A percentile compares a stretch with the other conserved stretches of the same genome.
Conservation (phyloP, 1,284 basidiomycete species). For the Ceratorhiza oryzae-sativae region DNA sequence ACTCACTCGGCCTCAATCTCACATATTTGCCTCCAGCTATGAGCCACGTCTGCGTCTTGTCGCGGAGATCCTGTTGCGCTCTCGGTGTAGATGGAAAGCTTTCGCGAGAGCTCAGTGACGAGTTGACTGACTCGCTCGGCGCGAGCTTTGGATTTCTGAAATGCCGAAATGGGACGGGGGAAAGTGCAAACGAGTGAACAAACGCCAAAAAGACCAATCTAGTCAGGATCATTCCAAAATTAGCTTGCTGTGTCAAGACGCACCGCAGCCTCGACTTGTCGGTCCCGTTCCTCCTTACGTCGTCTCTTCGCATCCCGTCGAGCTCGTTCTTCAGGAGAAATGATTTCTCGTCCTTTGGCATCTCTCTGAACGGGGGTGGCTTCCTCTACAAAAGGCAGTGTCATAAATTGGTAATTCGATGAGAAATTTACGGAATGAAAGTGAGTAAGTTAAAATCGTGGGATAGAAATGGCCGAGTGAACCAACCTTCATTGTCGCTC, state of each 20-base stretch:
- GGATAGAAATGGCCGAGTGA: background rate
- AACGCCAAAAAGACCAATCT: too few relatives aligned
- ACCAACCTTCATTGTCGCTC: slow-evolving; percentile 60
- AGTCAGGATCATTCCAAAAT: background rate
- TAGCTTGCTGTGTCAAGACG: slow-evolving; percentile 42
- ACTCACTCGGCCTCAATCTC: slow-evolving; percentile 82
- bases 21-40: slow-evolving; percentile 79
- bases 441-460: background rate
- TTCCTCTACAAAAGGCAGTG: slow-evolving; percentile 37
- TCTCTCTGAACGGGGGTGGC: slow-evolving; percentile 57
- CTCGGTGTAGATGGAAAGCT: slow-evolving; percentile 92
- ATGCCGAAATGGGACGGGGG: slow-evolving; percentile 32
- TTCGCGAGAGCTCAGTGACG: slow-evolving; percentile 83
- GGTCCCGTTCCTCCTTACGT: slow-evolving; percentile 77
- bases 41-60: slow-evolving; percentile 69
- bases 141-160: slow-evolving; percentile 79
- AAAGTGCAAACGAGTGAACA: background rate
- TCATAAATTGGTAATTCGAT: background rate
- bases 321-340: slow-evolving; percentile 85
- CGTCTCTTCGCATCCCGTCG: slow-evolving; percentile 79
- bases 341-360: slow-evolving; percentile 70
- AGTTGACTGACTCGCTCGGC: slow-evolving; percentile 84
- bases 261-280: slow-evolving; percentile 73
- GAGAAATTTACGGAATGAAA: background rate
- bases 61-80: slow-evolving; percentile 72